Evolutionary conservation across 257 asterid genomes (phyloP), one percentile per base, ranked within the genome.

Genomic region (Capsicum pubescens): DNA sequence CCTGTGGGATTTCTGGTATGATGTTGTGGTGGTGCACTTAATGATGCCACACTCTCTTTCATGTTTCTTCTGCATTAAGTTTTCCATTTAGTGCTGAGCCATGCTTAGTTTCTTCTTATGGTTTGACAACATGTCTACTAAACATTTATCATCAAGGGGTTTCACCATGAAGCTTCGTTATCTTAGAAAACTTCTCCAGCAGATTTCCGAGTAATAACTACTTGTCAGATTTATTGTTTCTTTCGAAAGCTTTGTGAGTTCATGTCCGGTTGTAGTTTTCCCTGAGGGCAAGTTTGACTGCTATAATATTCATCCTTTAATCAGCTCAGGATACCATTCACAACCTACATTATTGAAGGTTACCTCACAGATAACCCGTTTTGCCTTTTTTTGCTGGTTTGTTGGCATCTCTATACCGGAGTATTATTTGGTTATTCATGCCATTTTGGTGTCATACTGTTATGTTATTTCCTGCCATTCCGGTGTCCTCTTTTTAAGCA

Each of bases 401-500:
- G 17, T 77, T 77, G 26, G 61, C 60, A 35, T 55, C 64, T 14
- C 58, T 50, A 13, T 76, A 7, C 9, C 63, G 52, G n/a, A 50
- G 63, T 74, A 52, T 76, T 76, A 76, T 26, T 77, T 54, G 66
- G 50, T 54, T 54, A 77, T 77, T 14, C 82, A 15, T 54, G 50
- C 82, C 16, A n/a, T 54, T 77, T 11, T 77, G 82, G 64, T 15
- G 48, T 54, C 72, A 21, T 79, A 44, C 36, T 68, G 39, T 61
- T 36, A 52, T 21, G 50, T 69, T 80, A 66, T 26, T 42, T 3
- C 61, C 77, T 64, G 52, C 84, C 64, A 36, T 54, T n/a, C 7
- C 32, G 12, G 78, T 69, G 10, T 84, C 67, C 79, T 77, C 70
- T 46, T 68, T 60, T 6, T n/a, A 46, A 57, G 80, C 44, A 83